Evolutionary conservation across 441 rosid species (phyloP), one percentile per base, ranked within the genome.

Genomic region (Erodium texanum): DNA sequence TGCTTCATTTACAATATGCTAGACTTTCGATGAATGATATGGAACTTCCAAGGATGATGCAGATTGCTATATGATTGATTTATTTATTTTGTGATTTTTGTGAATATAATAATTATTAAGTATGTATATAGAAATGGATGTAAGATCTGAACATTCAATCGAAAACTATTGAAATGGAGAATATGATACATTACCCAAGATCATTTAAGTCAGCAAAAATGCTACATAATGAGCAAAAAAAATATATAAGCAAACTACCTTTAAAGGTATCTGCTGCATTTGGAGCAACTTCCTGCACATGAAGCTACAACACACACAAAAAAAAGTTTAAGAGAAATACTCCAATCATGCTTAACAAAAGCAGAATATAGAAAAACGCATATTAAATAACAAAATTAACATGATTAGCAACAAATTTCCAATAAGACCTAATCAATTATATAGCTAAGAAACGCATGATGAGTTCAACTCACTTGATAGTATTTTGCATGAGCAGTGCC

Each of bases 201-300:
- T 34, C 38, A 34, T 3, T 3, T 7, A 34, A 34, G 38, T 6
- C 38, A 34, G 38, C 2, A 34, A 27, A 11, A 43, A 43, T 43
- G 52, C 52, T 15, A 4, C 52, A 43, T 52, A 54, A 50, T 20
- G 14, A 23, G 62, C 62, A 20, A 7, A 22, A 20, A 58, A 18
- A 20, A 32, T 59, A 59, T 23, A 48, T 9, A 36, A 36, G 5
- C 19, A 62, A 69, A 64, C 68, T 69, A 94, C 98, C 99, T 88
- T 82, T 87, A 22, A 81, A 65, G 68, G 72, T 69, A 79, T 88
- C 91, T 27, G 80, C 69, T 77, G 87, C 74, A 72, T 75, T 82
- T 24, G 75, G 80, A 72, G 83, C 93, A 72, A 71, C 73, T 79
- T 92, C 97, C 75, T 82, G 93, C 66, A 94, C 86, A 82, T 94